Conservation (phyloP, 306 rosid species). For the Vigna radiata region DNA sequence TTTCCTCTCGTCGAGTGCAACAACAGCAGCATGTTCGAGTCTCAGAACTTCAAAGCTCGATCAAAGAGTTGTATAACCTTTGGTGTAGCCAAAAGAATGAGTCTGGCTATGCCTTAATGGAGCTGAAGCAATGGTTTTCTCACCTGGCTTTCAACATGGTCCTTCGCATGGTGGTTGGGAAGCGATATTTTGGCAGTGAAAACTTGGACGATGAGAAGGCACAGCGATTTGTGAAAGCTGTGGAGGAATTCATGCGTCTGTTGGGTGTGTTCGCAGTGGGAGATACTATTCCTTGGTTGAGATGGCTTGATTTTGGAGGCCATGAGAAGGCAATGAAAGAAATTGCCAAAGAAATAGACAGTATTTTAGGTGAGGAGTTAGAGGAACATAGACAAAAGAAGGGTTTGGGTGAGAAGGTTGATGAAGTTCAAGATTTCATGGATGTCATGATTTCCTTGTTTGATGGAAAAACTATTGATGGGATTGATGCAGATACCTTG, state of each 20-base stretch:
- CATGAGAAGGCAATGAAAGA: conserved; percentile 45
- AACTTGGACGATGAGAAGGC: neutral
- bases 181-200: neutral
- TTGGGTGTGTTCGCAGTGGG: conserved; percentile 1
- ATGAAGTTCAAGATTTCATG: conserved; percentile 16
- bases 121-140: conserved; percentile 30
- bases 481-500: conserved; percentile 19
- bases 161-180: conserved; percentile 28
- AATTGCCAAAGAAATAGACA: conserved; percentile 22
- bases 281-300: conserved; percentile 39
- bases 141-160: neutral
- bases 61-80: conserved; percentile 3
- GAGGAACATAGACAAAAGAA: conserved; percentile 14
- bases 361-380: conserved; percentile 25
- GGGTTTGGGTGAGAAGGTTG: neutral
- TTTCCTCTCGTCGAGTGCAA: neutral
- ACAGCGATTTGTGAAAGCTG: neutral
- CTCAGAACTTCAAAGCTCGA: conserved; percentile 12
- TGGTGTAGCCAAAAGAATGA: neutral
- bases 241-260: conserved; percentile 3
- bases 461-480: conserved; percentile 10
- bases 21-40: neutral
- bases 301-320: conserved; percentile 42
- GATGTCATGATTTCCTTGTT: conserved; percentile 31
- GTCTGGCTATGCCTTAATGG: neutral